phyloP scores from a whole-genome alignment of 2,329 filamentous ascomycete genomes.

The Hypoxylon sp. region DNA sequence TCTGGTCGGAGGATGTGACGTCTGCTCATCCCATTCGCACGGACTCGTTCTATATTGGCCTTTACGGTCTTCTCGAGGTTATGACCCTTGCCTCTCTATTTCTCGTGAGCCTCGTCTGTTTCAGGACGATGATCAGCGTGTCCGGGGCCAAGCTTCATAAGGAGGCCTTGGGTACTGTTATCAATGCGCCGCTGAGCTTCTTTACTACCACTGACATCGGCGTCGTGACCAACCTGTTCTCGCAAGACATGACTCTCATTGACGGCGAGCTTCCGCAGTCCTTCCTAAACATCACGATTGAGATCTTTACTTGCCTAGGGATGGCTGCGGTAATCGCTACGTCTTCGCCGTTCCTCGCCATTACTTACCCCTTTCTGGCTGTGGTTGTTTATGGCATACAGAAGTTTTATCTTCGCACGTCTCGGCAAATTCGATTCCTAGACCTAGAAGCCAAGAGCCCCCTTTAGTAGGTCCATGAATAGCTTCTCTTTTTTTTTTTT shows the following conservation, averaged over 20 bases:
- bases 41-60: conserved; percentile 42
- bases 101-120: conserved; percentile 28
- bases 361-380: conserved; percentile 57
- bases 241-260: conserved; percentile 55
- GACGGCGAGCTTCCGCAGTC: conserved; percentile 52
- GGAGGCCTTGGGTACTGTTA: conserved; percentile 53
- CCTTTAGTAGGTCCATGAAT: conserved; percentile 54
- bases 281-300: conserved; percentile 38
- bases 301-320: conserved; percentile 44
- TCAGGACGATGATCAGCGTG: conserved; percentile 23
- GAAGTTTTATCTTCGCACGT: conserved; percentile 57
- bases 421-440: conserved; percentile 65
- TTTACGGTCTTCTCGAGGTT: conserved; percentile 43
- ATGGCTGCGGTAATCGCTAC: conserved; percentile 58
- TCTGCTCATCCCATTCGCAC: conserved; percentile 1
- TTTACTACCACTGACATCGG: conserved; percentile 52
- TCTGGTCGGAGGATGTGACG: conserved; percentile 38
- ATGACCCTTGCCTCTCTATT: conserved; percentile 31
- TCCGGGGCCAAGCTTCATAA: conserved; percentile 40
- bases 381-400: conserved; percentile 45
- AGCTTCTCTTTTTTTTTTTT: neutral
- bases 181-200: conserved; percentile 51
- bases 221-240: conserved; percentile 54
- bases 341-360: conserved; percentile 55
- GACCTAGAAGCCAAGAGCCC: conserved; percentile 65